phyloP scores from a whole-genome alignment of 2,329 filamentous ascomycete species.

The Penicillium expansum region DNA sequence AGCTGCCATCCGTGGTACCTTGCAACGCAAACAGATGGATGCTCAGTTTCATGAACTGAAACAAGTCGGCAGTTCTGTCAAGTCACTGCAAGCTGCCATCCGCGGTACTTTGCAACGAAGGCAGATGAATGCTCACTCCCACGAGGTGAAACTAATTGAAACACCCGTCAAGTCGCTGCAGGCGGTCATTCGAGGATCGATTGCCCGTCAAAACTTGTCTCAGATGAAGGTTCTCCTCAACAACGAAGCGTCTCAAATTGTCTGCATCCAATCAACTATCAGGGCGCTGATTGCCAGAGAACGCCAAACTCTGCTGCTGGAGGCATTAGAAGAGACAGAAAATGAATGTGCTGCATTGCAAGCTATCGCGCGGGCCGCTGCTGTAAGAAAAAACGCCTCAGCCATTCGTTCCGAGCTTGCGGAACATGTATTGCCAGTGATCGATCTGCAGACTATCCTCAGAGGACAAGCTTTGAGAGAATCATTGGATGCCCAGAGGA shows the following conservation, averaged over 20 bases:
- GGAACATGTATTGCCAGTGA: conserved; percentile 29
- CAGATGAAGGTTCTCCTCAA: conserved; percentile 27
- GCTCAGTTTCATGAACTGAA: conserved; percentile 32
- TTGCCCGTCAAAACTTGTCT: conserved; percentile 29
- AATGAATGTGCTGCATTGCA: conserved; percentile 46
- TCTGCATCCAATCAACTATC: conserved; percentile 36
- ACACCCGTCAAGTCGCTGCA: conserved; percentile 55
- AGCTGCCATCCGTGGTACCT: conserved; percentile 63
- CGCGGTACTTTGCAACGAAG: conserved; percentile 65
- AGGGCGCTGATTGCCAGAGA: conserved; percentile 40
- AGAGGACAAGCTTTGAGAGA: conserved; percentile 34
- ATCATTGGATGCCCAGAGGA: conserved; percentile 31
- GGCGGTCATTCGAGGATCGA: conserved; percentile 60
- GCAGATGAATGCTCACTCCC: conserved; percentile 21
- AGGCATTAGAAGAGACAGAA: conserved; percentile 43
- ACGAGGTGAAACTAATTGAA: conserved; percentile 48
- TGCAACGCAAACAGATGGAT: conserved; percentile 53
- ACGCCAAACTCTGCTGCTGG: conserved; percentile 39
- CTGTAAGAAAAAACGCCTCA: conserved; percentile 28
- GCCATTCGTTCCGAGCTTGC: conserved; percentile 30
- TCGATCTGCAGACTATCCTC: conserved; percentile 34
- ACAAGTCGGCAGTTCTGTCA: conserved; percentile 1
- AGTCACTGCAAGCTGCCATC: conserved; percentile 61
- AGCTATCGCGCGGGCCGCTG: conserved; percentile 44
- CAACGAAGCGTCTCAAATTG: conserved; percentile 29